Base-by-base conservation (phyloP, 1,284 basidiomycete genomes). In the Melampsora occidentalis region DNA sequence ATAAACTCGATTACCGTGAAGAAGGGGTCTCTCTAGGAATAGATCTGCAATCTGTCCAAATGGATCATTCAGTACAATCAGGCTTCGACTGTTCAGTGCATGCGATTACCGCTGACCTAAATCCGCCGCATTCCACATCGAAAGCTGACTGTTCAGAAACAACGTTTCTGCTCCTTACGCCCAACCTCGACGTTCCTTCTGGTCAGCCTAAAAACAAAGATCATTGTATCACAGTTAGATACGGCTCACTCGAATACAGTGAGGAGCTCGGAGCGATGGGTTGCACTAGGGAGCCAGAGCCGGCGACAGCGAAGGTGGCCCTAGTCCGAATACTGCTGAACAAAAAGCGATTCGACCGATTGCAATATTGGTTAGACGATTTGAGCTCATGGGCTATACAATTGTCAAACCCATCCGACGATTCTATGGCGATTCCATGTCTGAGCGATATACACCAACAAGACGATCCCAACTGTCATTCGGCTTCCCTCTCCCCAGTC, bases 341-440 rank as follows among this genome's bases (percentile, higher is more conserved):
- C 33, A 76, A 69, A 51, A 65, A 69, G 7, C 66, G 61, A 51
- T 76, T 69, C 22, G 73, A 76, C 25, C 57, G 67, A 53, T 53
- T 69, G 39, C 73, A 76, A 59, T 76, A 76, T 53, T 76, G 73
- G 73, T 22, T 76, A 31, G 73, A 76, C 61, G 73, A 69, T 46
- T 49, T 76, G 31, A 67, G 67, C 57, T 46, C 31, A 14, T 76
- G 73, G 73, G 48, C 59, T 46, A 63, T 33, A 16, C 62, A 39
- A 64, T 64, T n/a, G 9, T 31, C 28, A 7, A 28, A 22, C 35
- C n/a, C 28, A 33, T 14, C 6, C 18, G 62, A n/a, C 28, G 35
- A 64, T 14, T 31, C 22, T 25, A 31, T 12, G 16, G 5, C 22
- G 18, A 18, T 28, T 59, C 57, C 22, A 59, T 12, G 18, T 18